phyloP scores from a whole-genome alignment of 78 protist genomes.

The Chrysochromulina parva region DNA sequence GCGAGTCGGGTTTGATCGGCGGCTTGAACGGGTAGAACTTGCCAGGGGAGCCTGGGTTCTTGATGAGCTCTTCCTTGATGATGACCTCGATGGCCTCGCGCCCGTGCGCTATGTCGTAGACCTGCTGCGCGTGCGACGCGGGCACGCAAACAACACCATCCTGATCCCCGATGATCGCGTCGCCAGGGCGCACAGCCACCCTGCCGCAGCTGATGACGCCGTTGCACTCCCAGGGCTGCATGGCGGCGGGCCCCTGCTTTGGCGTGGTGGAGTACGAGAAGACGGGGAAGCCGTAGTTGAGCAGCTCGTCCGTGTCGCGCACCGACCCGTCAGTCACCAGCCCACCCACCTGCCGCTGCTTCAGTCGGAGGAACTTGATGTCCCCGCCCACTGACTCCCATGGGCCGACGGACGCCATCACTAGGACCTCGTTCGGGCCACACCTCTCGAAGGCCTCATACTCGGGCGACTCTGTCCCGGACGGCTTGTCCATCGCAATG shows the following conservation, averaged over 20 bases:
- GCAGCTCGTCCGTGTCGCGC: conserved; percentile 39
- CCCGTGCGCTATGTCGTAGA: conserved; percentile 32
- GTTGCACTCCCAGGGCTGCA: conserved; percentile 54
- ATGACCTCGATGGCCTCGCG: conserved; percentile 41
- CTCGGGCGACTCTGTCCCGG: conserved; percentile 33
- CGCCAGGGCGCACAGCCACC: conserved; percentile 45
- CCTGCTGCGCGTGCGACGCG: conserved; percentile 27
- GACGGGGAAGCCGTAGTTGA: background rate
- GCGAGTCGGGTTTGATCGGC: conserved; percentile 45
- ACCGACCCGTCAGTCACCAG: conserved; percentile 52
- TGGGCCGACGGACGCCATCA: conserved; percentile 47
- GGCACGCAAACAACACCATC: conserved; percentile 46
- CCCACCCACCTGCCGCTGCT: conserved; percentile 32
- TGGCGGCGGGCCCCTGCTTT: conserved; percentile 47
- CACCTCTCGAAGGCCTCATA: conserved; percentile 52
- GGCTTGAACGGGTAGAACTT: conserved; percentile 43
- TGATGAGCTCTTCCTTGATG: conserved; percentile 32
- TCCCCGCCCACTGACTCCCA: conserved; percentile 53
- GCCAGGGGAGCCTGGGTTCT: conserved; percentile 31
- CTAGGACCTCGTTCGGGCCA: conserved; percentile 26
- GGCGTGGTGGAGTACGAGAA: conserved; percentile 48
- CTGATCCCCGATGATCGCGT: conserved; percentile 47
- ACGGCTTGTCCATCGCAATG: conserved; percentile 36
- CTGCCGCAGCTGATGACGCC: conserved; percentile 33
- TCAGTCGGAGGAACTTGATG: conserved; percentile 53